phyloP scores from a whole-genome alignment of 306 rosid genomes.

The Medicago arabica region DNA sequence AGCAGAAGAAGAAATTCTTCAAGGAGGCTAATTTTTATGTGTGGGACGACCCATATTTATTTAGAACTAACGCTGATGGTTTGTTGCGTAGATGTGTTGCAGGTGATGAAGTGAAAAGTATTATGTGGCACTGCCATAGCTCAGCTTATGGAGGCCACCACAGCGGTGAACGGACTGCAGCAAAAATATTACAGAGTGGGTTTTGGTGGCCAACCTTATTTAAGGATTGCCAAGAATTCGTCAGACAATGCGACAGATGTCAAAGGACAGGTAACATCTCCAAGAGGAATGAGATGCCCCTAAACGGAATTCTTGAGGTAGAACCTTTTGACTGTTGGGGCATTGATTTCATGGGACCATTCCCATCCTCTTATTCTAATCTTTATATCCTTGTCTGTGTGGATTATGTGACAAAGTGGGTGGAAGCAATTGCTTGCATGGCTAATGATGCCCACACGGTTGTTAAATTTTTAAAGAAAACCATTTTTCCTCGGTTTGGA shows the following conservation, averaged over 20 bases:
- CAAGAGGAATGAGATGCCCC: background rate
- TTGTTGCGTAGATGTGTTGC: background rate
- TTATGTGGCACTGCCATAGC: background rate
- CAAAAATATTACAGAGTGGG: background rate
- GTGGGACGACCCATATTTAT: no score
- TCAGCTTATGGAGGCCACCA: background rate
- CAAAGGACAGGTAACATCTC: background rate
- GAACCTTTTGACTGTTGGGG: background rate
- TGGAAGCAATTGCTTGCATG: no score
- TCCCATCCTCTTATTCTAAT: no score
- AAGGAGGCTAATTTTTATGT: no score
- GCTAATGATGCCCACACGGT: no score
- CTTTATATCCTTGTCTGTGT: no score
- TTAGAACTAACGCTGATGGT: no score
- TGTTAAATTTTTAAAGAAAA: no score
- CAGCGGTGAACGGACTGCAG: background rate
- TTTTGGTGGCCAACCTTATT: background rate
- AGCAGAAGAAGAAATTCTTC: no score
- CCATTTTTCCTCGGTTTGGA: no score
- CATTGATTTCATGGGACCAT: background rate
- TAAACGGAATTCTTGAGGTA: no score
- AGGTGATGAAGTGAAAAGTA: background rate
- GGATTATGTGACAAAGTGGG: background rate
- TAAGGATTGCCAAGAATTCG: background rate
- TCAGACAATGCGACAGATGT: background rate